Evolutionary conservation across 352 stramenopile genomes (phyloP), one percentile per base, ranked within the genome.

Genomic region (Globisporangium abappressorium): DNA sequence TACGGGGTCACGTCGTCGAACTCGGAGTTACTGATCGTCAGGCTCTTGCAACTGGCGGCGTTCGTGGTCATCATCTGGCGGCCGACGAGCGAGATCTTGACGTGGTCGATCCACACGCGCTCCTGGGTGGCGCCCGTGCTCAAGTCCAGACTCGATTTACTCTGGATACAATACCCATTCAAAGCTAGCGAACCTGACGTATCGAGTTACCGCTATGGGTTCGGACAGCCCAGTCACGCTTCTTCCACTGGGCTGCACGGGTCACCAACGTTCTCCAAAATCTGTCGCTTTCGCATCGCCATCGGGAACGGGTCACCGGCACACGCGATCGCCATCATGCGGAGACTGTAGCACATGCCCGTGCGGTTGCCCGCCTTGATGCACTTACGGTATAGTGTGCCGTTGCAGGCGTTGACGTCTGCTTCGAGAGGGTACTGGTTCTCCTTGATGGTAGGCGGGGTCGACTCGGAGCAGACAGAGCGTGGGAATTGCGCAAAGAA

Each of bases 61-160:
- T 74, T 71, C 20, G 72, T 81, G 2, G 61, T 69, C 30, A 81
- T 58, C 72, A 81, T 79, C 49, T 81, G 70, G 22, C 72, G 69
- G 2, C 72, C 75, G 2, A 77, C 57, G 11, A 57, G 34, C 7
- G 62, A 71, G 26, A 81, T 22, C 49, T 75, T 74, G 56, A 81
- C 70, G 66, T 82, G 76, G 54, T 82, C 74, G 59, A 82, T 66
- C 76, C 70, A 82, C 26, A 80, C 53, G n/a, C 70, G 68, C 64
- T 79, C 61, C 58, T 70, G 3, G 60, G 51, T 64, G 30, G 54
- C 49, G 28, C 66, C 65, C 9, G 56, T 58, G 20, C 61, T 76
- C 18, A 64, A 26, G 24, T 26, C 24, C 24, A 26, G 24, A 26
- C 24, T 26, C 24, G 24, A 26, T 26, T 26, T 26, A 26, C 24